These are phyloP conservation scores for Mesembryanthemum crystallinum DNA, from an alignment of 148 eudicot genomes.

Conservation along the genomic window DNA sequence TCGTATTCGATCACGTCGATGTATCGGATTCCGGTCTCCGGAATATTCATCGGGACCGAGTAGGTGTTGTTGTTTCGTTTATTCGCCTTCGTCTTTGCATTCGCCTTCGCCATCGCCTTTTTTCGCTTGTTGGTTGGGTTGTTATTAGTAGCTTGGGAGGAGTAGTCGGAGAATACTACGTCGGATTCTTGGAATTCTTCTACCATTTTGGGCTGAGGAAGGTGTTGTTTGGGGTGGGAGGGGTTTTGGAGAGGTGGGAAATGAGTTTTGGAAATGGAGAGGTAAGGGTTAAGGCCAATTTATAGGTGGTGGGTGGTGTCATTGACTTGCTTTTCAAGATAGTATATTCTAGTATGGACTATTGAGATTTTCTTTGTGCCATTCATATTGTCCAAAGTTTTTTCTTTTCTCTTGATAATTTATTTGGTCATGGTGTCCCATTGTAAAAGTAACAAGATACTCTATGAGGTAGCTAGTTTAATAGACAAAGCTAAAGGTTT, in stretches of 20 bases:
- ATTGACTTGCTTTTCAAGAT: neutral
- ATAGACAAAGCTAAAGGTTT: too few relatives aligned
- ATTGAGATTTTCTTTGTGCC: too few relatives aligned
- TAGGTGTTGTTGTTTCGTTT: neutral
- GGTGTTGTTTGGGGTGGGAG: neutral
- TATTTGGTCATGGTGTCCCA: too few relatives aligned
- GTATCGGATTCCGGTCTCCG: constrained; percentile 13
- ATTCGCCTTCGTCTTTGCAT: neutral
- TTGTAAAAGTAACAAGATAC: too few relatives aligned
- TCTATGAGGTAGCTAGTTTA: too few relatives aligned
- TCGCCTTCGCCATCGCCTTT: neutral
- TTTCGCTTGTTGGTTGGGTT: neutral
- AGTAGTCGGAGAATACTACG: constrained; percentile 26
- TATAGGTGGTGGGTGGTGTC: constrained; percentile 16
- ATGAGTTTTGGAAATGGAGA: neutral
- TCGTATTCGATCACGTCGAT: constrained; percentile 15
- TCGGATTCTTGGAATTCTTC: constrained; percentile 46
- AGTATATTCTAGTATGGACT: neutral
- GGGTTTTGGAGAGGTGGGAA: neutral
- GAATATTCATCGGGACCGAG: constrained; percentile 27
- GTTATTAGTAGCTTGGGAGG: neutral
- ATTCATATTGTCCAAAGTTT: too few relatives aligned
- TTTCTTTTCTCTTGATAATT: too few relatives aligned
- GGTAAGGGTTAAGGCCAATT: neutral
- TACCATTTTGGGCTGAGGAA: constrained; percentile 12